Base-by-base conservation (phyloP, 768 basidiomycete species). In the Pisolithus albus region DNA sequence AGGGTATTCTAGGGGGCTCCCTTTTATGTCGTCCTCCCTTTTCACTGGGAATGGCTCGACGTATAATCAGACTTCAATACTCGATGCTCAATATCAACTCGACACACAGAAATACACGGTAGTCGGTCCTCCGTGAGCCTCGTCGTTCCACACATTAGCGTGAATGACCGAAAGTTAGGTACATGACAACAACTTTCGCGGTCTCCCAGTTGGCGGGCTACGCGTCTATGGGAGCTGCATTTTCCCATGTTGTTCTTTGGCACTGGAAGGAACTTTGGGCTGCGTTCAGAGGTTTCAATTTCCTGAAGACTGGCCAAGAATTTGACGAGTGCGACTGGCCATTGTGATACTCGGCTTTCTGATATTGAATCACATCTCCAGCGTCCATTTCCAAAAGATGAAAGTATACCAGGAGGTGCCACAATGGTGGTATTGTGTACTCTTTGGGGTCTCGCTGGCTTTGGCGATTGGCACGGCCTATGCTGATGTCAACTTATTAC, bases 381-480 rank as follows among this genome's bases (percentile, higher is more conserved):
- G 44, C 49, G 44, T 56, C 30, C 61, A 64, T 47, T 64, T 52
- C 4, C 53, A 76, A 75, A 70, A 57, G 50, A 80, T 80, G 75
- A 66, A 70, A 53, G 75, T 74, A 52, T 80, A 80, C 55, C 63
- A 62, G 13, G 79, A 80, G 57, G 79, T 79, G 1, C 79, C 79
- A 9, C 74, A 75, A 55, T 80, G 74, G 75, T 78, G 72, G 60
- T 81, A 81, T 54, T 63, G 63, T 2, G 34, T 59, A 9, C 56
- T 81, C 11, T 78, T 81, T 57, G 11, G 77, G 15, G 59, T 67
- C 5, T 77, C 77, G 1, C 57, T 81, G 23, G 74, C 55, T 9
- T 62, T 81, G 9, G 78, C 74, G 15, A 79, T 81, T 50, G 78
- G 78, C 24, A 70, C 69, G 52, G 67, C 68, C 46, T 73, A 73